Evolutionary conservation across 495 filamentous ascomycete genomes (phyloP).

Genomic region (Daldinia loculata): DNA sequence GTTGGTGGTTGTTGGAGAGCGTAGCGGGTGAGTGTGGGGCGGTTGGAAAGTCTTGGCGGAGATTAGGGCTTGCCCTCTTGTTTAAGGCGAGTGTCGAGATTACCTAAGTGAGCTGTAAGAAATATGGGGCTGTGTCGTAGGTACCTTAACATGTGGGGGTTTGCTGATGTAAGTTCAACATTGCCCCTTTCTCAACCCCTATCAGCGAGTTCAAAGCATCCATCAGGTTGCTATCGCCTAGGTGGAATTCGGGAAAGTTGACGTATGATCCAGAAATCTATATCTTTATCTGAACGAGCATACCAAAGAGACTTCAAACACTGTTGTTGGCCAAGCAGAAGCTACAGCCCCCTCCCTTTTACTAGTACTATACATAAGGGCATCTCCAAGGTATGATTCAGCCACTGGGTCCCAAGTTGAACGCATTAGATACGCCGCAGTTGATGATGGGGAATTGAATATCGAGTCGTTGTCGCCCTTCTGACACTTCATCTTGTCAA

Average conservation of each 20-base stretch:
- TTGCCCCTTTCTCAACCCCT: too few relatives aligned
- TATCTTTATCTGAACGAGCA: too few relatives aligned
- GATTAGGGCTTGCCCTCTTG: slow-evolving; percentile 33
- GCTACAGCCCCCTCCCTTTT: too few relatives aligned
- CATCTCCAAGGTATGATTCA: neutral
- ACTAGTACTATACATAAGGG: too few relatives aligned
- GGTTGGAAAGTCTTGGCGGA: slow-evolving; percentile 3
- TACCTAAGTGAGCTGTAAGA: slow-evolving; percentile 1
- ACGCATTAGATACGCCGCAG: neutral
- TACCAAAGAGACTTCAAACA: too few relatives aligned
- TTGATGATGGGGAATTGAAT: neutral
- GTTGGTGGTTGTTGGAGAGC: slow-evolving; percentile 6
- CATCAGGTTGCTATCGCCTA: too few relatives aligned
- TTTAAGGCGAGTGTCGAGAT: neutral
- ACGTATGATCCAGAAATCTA: too few relatives aligned
- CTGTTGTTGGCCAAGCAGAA: too few relatives aligned
- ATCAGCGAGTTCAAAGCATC: too few relatives aligned
- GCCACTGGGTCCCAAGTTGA: neutral
- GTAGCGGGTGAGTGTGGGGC: slow-evolving; percentile 9
- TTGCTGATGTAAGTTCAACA: neutral
- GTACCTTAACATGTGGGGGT: neutral
- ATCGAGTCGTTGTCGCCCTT: neutral
- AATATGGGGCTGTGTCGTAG: neutral
- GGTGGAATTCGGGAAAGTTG: too few relatives aligned
- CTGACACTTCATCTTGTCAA: neutral